A percentile compares a stretch with the other conserved stretches of the same genome.
Conservation (phyloP, 495 filamentous ascomycete genomes). For the Parmelia sp. region DNA sequence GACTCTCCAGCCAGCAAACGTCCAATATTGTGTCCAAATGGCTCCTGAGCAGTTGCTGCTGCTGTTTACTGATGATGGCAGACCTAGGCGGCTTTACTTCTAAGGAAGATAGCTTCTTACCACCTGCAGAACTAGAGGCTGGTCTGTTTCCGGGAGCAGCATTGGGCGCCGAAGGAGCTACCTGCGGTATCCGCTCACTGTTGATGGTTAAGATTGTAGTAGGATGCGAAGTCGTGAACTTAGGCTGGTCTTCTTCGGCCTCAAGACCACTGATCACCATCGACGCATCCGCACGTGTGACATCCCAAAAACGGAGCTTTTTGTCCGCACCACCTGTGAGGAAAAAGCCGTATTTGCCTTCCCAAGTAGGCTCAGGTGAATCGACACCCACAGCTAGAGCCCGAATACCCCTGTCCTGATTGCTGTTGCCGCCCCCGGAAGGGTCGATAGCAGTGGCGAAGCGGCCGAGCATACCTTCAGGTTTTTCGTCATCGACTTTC, state of each 20-base stretch:
- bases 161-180: conserved; percentile 35
- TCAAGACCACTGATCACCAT: conserved; percentile 73
- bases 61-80: conserved; percentile 82
- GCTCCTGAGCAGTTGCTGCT: conserved; percentile 75
- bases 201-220: conserved; percentile 61
- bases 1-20: conserved; percentile 77
- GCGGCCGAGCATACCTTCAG: conserved; percentile 80
- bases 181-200: conserved; percentile 58
- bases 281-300: conserved; percentile 63
- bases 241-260: conserved; percentile 60
- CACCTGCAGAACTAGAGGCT: conserved; percentile 22
- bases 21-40: conserved; percentile 88
- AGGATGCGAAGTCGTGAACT: conserved; percentile 65
- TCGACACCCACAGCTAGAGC: conserved; percentile 49
- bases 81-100: conserved; percentile 56
- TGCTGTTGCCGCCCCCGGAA: conserved; percentile 36
- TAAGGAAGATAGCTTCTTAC: conserved; percentile 27
- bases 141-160: conserved; percentile 34
- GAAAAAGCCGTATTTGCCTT: conserved; percentile 55
- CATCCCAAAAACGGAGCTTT: conserved; percentile 91
- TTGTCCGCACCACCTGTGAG: conserved; percentile 83
- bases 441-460: conserved; percentile 71
- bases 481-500: conserved; percentile 83
- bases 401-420: conserved; percentile 51
- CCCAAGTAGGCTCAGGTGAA: conserved; percentile 38